Evolutionary conservation across 202 grass and related monocot genomes (phyloP).

Genomic region (Musa balbisiana): DNA sequence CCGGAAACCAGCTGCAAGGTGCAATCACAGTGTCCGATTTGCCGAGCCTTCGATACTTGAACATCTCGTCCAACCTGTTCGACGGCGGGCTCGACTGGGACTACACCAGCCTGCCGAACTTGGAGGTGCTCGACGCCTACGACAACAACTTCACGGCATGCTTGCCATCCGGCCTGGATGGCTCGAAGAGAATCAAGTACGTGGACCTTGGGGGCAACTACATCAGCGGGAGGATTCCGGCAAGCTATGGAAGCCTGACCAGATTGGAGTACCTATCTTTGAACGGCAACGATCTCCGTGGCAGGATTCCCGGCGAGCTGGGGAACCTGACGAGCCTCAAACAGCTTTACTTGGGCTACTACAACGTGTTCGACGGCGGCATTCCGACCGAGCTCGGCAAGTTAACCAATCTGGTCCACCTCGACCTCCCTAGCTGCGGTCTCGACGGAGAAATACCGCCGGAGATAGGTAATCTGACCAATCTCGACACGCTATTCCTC

Average conservation of each 20-base stretch:
- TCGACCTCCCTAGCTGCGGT: slow-evolving; percentile 75
- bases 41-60: slow-evolving; percentile 29
- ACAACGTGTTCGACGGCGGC: slow-evolving; percentile 67
- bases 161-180: slow-evolving; percentile 38
- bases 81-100: slow-evolving; percentile 57
- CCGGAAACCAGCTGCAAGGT: slow-evolving; percentile 63
- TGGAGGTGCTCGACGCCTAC: slow-evolving; percentile 89
- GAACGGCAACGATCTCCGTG: slow-evolving; percentile 77
- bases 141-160: slow-evolving; percentile 84
- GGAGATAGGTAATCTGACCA: slow-evolving; percentile 9
- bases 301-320: slow-evolving; percentile 51
- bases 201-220: slow-evolving; percentile 90
- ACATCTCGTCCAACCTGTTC: slow-evolving; percentile 75
- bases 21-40: slow-evolving; percentile 8
- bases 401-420: slow-evolving; percentile 36
- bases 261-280: slow-evolving; percentile 78
- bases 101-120: slow-evolving; percentile 33
- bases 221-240: slow-evolving; percentile 55
- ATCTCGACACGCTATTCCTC: slow-evolving; percentile 6
- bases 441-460: slow-evolving; percentile 37
- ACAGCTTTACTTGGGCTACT: slow-evolving; percentile 86
- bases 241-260: slow-evolving; percentile 47
- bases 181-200: slow-evolving; percentile 43
- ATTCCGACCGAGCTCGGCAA: slow-evolving; percentile 50
- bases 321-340: slow-evolving; percentile 57